Evolutionary conservation across 805 yeast species (phyloP), one percentile per base, ranked within the genome.

Genomic region (Candida xyloterini): DNA sequence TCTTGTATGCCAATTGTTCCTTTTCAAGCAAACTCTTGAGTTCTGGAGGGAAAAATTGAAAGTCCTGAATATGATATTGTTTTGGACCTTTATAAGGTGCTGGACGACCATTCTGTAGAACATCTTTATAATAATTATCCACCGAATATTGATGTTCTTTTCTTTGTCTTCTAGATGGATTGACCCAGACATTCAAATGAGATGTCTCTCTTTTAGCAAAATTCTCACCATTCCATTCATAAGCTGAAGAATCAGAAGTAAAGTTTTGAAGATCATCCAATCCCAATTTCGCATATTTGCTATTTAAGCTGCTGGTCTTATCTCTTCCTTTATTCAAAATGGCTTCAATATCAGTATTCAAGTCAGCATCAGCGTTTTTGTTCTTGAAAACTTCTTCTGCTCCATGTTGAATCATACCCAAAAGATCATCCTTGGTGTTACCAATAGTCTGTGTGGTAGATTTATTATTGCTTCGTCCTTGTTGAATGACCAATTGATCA

Each of bases 351-450:
- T 91, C 96, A 38, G 76, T 81, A 40, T 77, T 79, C n/a, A 52
- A 43, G 5, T 44, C 60, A 16, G 50, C 46, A 18, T 33, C 55
- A 34, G 46, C 48, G 5, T 29, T 52, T 30, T 56, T 51, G 18
- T 60, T 55, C 46, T 85, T 91, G 60, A 93, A 84, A 14, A 93
- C 90, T 31, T 81, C 78, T 58, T 84, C 82, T 1, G 99, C 99
- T 43, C 99, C 99, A 62, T 83, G 95, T 62, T 91, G 98, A 61
- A 91, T 91, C 98, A 93, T 93, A 34, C 84, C 87, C 16, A 91
- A 66, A 53, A 91, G 75, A 56, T 90, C 98, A 53, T 88, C 97
- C 56, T 86, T 85, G 5, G 74, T 65, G 50, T 73, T 81, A 13
- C 84, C 85, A 43, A 78, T 66, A 11, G 56, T 52, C 15, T 52